Evolutionary conservation across 2,329 filamentous ascomycete genomes (phyloP).

Genomic region (Colletotrichum somersetense): DNA sequence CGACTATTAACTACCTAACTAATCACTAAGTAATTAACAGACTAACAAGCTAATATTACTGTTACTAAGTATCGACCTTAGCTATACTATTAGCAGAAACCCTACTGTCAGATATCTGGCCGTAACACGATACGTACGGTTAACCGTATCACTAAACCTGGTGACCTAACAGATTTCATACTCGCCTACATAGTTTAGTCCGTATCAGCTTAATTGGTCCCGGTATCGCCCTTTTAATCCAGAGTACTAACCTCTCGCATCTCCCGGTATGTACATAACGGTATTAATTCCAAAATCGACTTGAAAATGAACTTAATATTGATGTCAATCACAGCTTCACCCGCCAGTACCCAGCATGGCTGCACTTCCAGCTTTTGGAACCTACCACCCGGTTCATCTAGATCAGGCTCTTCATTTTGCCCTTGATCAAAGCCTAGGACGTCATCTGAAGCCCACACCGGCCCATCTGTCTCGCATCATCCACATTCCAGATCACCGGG

Average conservation of each 20-base stretch:
- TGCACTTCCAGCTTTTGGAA: slow-evolving; percentile 13
- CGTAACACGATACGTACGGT: too few species aligned
- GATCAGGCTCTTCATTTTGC: background rate
- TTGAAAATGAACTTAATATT: background rate
- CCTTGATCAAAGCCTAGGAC: slow-evolving; percentile 21
- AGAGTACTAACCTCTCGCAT: background rate
- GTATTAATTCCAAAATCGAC: background rate
- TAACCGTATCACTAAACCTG: too few species aligned
- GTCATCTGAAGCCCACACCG: slow-evolving; percentile 21
- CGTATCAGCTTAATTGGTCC: too few species aligned
- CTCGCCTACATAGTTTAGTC: too few species aligned
- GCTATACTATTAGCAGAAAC: too few species aligned
- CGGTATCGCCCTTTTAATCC: too few species aligned
- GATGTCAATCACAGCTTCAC: background rate
- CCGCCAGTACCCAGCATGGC: slow-evolving; percentile 10
- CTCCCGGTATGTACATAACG: background rate
- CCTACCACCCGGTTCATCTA: background rate
- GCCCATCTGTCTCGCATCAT: slow-evolving; percentile 39
- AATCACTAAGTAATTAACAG: too few species aligned
- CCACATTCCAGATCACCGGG: slow-evolving; percentile 32
- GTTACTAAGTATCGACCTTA: too few species aligned
- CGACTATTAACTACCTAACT: too few species aligned
- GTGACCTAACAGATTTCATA: too few species aligned
- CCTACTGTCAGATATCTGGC: too few species aligned
- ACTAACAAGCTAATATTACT: too few species aligned